phyloP scores from a whole-genome alignment of 2,329 filamentous ascomycete genomes.

The Shiraia sp. region DNA sequence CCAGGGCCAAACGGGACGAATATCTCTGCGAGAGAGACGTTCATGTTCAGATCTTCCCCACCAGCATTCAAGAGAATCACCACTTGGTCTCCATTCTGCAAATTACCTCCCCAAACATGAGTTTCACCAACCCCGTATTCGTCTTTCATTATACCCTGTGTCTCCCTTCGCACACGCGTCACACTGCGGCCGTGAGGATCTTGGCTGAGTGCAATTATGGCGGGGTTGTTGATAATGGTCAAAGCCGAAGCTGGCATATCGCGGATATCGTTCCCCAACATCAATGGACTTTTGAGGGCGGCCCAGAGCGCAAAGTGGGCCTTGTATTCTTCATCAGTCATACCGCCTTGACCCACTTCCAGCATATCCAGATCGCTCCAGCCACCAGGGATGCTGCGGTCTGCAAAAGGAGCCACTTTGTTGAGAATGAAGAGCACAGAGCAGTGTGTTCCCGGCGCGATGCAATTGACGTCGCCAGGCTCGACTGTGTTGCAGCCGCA shows the following conservation, averaged over 20 bases:
- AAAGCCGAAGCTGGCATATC: conserved; percentile 46
- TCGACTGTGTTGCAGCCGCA: conserved; percentile 31
- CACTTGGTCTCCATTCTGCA: conserved; percentile 25
- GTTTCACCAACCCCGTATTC: conserved; percentile 29
- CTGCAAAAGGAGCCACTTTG: conserved; percentile 31
- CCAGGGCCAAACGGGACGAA: conserved; percentile 28
- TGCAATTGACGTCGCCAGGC: conserved; percentile 28
- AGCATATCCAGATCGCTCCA: conserved; percentile 40
- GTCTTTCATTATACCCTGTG: conserved; percentile 20
- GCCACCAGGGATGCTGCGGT: conserved; percentile 32
- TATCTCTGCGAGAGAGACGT: conserved; percentile 25
- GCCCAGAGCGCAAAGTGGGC: conserved; percentile 48
- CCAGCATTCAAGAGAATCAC: conserved; percentile 28
- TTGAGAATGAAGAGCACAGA: conserved; percentile 35
- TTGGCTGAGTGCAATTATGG: conserved; percentile 31
- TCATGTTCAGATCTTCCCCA: conserved; percentile 22
- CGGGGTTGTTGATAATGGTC: conserved; percentile 45
- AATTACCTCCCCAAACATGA: conserved; percentile 27
- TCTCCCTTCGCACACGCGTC: conserved; percentile 25
- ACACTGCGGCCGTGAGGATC: conserved; percentile 27
- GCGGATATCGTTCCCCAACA: conserved; percentile 50
- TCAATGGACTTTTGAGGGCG: conserved; percentile 47
- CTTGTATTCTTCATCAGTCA: conserved; percentile 40
- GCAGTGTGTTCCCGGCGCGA: conserved; percentile 32
- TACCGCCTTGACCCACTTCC: conserved; percentile 33